Base-by-base conservation (phyloP, 1,284 basidiomycete species). In the Cutaneotrichosporon sp. region DNA sequence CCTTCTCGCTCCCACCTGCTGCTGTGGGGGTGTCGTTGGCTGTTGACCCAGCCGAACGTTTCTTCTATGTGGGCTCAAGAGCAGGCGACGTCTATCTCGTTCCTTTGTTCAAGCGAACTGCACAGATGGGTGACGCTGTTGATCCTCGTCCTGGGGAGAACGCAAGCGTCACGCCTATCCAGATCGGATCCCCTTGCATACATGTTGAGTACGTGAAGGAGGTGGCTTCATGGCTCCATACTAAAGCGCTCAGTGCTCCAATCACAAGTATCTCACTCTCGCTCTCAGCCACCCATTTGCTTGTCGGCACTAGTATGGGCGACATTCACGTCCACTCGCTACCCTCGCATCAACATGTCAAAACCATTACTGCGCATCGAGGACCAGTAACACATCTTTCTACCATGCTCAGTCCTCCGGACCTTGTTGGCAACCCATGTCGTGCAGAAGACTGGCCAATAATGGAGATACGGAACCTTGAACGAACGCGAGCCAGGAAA, bases 291-390 rank as follows among this genome's bases (percentile, higher is more conserved):
- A 81, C 87, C 0, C 78, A 86, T 30, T 81, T 93, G 33, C 74
- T 93, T 15, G 81, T 83, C 21, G 90, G 90, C 13, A 90, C 88
- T 0, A 69, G 79, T 2, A 74, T 80, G 0, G 90, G 90, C 8
- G 74, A 83, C n/a, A 82, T 97, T 45, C 82, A 88, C 55, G 71
- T 92, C 26, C 89, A 93, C 67, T 87, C 96, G 59, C 81, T 94
- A 34, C 83, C 87, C 1, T 94, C 93, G 1, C 88, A 93, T 64
- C 92, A 97, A 69, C 82, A 85, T 30, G 77, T 94, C 23, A 86
- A 90, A 34, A 86, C 85, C 15, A 83, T 96, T 60, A 79, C 83
- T 1, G 65, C 76, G 80, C 76, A 87, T 50, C 63, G 85, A 58
- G 86, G 85, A 12, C 77, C 82, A n/a, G 83, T 94, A 68, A 84